Evolutionary conservation across 1,284 basidiomycete genomes (phyloP).

Genomic region (Cryptococcus floricola): DNA sequence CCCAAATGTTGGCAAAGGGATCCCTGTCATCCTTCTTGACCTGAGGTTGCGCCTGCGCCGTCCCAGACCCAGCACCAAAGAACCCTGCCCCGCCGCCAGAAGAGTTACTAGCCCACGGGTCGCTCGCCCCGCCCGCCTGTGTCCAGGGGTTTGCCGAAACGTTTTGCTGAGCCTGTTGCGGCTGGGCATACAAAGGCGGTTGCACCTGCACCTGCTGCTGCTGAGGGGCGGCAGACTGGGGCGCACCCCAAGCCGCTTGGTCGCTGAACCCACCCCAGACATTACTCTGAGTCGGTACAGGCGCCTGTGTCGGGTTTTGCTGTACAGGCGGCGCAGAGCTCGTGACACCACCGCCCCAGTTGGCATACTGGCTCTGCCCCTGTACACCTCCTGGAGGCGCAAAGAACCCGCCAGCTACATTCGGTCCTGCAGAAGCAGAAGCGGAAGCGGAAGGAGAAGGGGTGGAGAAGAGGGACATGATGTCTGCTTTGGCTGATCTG

Average conservation of each 20-base stretch:
- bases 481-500: constrained; percentile 42
- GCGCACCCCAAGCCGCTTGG: constrained; percentile 37
- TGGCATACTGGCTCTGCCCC: constrained; percentile 25
- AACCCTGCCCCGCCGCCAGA: constrained; percentile 3
- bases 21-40: constrained; percentile 37
- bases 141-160: neutral
- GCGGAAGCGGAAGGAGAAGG: constrained; percentile 23
- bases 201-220: neutral
- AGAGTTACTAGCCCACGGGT: constrained; percentile 24
- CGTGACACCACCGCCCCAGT: constrained; percentile 40
- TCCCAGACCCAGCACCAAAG: constrained; percentile 12
- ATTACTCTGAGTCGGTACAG: constrained; percentile 10
- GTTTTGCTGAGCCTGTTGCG: neutral
- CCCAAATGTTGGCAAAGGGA: constrained; percentile 40
- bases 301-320: constrained; percentile 17
- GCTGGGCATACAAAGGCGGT: neutral
- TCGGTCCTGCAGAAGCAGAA: neutral
- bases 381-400: constrained; percentile 9
- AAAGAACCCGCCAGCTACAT: constrained; percentile 19
- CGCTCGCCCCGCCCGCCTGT: constrained; percentile 1
- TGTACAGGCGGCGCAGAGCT: constrained; percentile 22
- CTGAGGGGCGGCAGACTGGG: constrained; percentile 1
- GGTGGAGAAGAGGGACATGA: constrained; percentile 49
- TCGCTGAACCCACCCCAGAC: constrained; percentile 37
- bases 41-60: constrained; percentile 8